Base-by-base conservation (phyloP, 306 rosid species). In the Delonix regia region DNA sequence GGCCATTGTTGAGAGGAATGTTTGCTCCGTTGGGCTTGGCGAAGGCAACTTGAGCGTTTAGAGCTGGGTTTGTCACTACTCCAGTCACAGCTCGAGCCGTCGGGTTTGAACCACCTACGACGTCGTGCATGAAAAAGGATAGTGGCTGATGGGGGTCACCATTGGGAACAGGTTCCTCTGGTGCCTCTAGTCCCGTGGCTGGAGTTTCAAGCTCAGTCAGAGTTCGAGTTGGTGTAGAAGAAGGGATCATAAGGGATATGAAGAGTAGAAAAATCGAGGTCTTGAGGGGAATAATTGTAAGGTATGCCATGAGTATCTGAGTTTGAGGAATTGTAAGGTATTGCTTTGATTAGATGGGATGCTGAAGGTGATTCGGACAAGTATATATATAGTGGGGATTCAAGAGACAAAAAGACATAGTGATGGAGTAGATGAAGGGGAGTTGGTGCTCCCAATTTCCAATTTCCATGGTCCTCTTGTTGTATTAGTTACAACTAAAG, bases 11-110 rank as follows among this genome's bases (percentile, higher is more conserved):
- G 2, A 92, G 78, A 14, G 90, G 88, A 71, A 92, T 11, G 75
- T 82, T 88, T 30, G 98, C 98, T 0, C 98, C 97, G 5, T 89
- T 92, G 5, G 98, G 97, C 86, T 94, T 94, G 12, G 98, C 91
- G 11, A 92, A 94, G 5, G 98, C 96, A 11, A 94, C 91, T 76
- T 90, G 90, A 0, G 97, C 97, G 4, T 86, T 89, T 59, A 89
- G 85, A 0, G 96, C 93, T 0, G 98, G 96, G 74, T 92, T 92
- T 33, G 89, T 74, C 2, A 90, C 97, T 0, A 89, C 86, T 7
- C 97, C 96, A 0, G 97, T 90, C n/a, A 90, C 86, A 0, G 97
- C 96, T 75, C 84, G 71, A 0, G 98, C 92, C 0, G 97, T 73
- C 8, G 97, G 97, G 76, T 88, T 94, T 0, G 97, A 84, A 2